These are phyloP conservation scores for Wickerhamiella musiphila DNA, from an alignment of 805 yeast species.

Conservation along the genomic window DNA sequence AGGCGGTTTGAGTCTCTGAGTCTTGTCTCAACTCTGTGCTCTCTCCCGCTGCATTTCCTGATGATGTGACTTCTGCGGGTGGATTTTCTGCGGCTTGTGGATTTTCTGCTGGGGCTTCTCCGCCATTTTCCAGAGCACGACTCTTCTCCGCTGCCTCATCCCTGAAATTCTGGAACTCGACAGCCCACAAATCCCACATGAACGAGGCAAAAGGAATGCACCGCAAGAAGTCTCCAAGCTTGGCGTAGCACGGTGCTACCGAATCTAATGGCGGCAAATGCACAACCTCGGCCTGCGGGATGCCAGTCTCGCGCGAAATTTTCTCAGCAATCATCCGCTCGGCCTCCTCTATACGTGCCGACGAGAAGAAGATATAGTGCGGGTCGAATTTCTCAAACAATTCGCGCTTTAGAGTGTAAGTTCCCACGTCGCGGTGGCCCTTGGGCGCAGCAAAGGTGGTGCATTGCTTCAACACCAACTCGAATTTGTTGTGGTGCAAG, in stretches of 20 bases:
- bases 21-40: neutral
- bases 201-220: conserved; percentile 16
- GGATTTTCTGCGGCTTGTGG: no score
- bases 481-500: conserved; percentile 52
- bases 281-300: conserved; percentile 31
- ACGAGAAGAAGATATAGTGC: conserved; percentile 56
- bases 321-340: conserved; percentile 41
- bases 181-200: conserved; percentile 7
- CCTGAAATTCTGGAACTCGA: conserved; percentile 9
- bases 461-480: conserved; percentile 34
- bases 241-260: conserved; percentile 19
- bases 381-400: conserved; percentile 50
- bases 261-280: conserved; percentile 34
- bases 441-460: conserved; percentile 49
- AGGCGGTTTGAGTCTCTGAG: neutral
- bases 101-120: no score
- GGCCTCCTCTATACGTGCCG: conserved; percentile 75
- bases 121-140: no score
- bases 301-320: conserved; percentile 25
- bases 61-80: no score
- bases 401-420: conserved; percentile 48
- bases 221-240: conserved; percentile 17
- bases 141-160: conserved; percentile 5
- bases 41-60: no score
- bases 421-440: conserved; percentile 39